Percentiles rank a stretch among this genome's conserved stretches.
These are phyloP conservation scores for Stagonosporopsis vannaccii DNA, from an alignment of 2,329 filamentous ascomycete species.

Conservation along the genomic window DNA sequence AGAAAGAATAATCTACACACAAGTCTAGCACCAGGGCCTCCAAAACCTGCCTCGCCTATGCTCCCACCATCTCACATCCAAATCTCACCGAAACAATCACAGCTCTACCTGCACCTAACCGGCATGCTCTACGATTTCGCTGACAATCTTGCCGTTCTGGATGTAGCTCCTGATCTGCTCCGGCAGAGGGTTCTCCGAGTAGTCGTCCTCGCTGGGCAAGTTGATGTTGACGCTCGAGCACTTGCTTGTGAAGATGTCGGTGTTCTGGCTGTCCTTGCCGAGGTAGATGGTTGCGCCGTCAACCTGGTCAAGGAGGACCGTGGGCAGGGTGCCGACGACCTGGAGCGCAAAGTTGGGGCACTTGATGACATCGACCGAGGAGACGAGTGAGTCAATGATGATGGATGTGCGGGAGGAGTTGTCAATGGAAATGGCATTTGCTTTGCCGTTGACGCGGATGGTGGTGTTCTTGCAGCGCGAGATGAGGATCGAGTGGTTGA, in stretches of 20 bases:
- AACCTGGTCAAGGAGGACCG: conserved; percentile 89
- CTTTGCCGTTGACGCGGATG: conserved; percentile 88
- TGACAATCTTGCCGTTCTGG: conserved; percentile 80
- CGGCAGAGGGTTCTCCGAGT: conserved; percentile 84
- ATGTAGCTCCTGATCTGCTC: conserved; percentile 86
- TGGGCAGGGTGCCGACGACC: conserved; percentile 84
- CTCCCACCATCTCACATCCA: conserved; percentile 2
- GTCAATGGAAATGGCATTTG: conserved; percentile 95
- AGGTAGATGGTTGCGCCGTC: conserved; percentile 90
- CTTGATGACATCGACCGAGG: conserved; percentile 93
- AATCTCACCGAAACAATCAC: neutral
- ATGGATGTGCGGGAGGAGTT: conserved; percentile 86
- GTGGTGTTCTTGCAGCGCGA: conserved; percentile 91
- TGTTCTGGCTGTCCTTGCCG: conserved; percentile 75
- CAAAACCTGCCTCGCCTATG: too few relatives aligned
- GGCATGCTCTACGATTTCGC: conserved; percentile 94
- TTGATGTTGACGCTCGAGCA: conserved; percentile 87
- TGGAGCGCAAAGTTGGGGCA: conserved; percentile 94
- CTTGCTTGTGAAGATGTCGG: conserved; percentile 90
- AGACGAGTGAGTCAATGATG: conserved; percentile 87
- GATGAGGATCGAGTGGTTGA: conserved; percentile 90
- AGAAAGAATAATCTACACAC: too few relatives aligned
- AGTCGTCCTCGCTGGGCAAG: conserved; percentile 77
- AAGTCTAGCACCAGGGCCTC: too few relatives aligned
- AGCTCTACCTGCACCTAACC: conserved; percentile 60